Base-by-base conservation (phyloP, 371 early-diverging fungal genomes). In the Mortierella sp. region DNA sequence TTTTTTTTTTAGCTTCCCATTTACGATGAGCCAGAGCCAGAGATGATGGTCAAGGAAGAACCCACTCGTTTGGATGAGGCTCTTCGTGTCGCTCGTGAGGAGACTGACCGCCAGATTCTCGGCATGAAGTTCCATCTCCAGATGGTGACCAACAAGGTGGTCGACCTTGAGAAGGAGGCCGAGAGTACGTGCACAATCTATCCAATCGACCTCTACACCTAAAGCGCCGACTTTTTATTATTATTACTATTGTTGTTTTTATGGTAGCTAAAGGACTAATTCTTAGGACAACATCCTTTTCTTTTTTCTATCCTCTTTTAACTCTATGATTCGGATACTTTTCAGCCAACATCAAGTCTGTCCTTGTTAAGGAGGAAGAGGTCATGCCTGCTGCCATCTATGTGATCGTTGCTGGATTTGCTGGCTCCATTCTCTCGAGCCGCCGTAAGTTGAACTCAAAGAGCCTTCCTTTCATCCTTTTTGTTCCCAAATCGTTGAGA, bases 351-450 rank as follows among this genome's bases (percentile, higher is more conserved):
- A 68, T 76, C 72, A 76, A 76, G 62, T 76, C 77, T 26, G 77
- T 76, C 26, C 68, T 76, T 44, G 77, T 76, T 62, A 76, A 63
- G 68, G 77, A 76, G 68, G 77, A 76, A 57, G 77, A 76, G 45
- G 77, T 76, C 58, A 76, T 76, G 77, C 77, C 77, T 23, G 77
- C 77, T 11, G 77, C 77, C 26, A 46, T 76, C 23, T 76, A 76
- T 28, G 77, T 76, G 9, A 51, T 76, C 43, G 77, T 76, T 57
- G 77, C 77, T 19, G 77, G 77, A 51, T 76, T 76, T 46, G 77
- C 77, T 7, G 77, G 77, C 52, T 76, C 77, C 18, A 72, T 76
- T 57, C 57, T 65, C 64, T 64, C 77, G 29, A 64, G 68, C 43
- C 77, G 77, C 51, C 77, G 77, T 70, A 74, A 45, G 74, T 73